These are phyloP conservation scores for Malassezia nana DNA, from an alignment of 1,284 basidiomycete species.

Conservation along the genomic window DNA sequence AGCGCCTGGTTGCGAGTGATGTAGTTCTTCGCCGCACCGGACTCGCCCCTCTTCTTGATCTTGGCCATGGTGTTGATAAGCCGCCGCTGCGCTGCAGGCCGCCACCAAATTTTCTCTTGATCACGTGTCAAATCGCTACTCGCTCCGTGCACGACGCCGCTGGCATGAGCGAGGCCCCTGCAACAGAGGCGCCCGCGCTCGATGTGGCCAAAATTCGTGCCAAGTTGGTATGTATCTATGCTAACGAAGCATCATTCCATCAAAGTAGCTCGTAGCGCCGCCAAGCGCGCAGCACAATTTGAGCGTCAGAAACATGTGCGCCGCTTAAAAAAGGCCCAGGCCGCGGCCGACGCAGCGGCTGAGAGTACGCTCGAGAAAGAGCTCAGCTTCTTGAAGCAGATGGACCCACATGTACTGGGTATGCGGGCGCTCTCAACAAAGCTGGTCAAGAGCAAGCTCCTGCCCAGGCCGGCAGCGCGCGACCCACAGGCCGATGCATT, in stretches of 20 bases:
- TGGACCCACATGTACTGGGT: constrained; percentile 3
- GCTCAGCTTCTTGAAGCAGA: neutral
- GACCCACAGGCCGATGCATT: neutral
- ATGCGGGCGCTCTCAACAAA: constrained; percentile 8
- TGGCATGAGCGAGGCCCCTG: constrained; percentile 4
- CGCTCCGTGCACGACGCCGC: neutral
- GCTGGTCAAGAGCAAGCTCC: constrained; percentile 7
- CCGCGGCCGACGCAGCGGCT: neutral
- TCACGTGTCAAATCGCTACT: constrained; percentile 10
- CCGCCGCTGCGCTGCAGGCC: neutral
- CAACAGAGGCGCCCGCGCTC: neutral
- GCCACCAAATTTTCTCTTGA: constrained; percentile 5
- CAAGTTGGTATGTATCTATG: constrained; percentile 3
- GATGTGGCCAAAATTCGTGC: neutral
- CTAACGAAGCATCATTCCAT: constrained; percentile 12
- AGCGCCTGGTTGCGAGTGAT: constrained; percentile 64
- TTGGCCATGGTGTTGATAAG: constrained; percentile 62
- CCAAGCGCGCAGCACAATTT: constrained; percentile 11
- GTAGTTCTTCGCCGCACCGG: constrained; percentile 60
- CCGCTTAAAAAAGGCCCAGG: constrained; percentile 5
- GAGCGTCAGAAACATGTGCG: constrained; percentile 15
- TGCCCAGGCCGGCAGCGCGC: neutral
- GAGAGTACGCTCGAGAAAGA: constrained; percentile 1
- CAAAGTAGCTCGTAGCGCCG: neutral
- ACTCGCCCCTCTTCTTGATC: constrained; percentile 70